Percentiles rank a stretch among this genome's conserved stretches.
These are phyloP conservation scores for Sporothrix mexicana DNA, from an alignment of 2,329 filamentous ascomycete genomes.

Conservation along the genomic window DNA sequence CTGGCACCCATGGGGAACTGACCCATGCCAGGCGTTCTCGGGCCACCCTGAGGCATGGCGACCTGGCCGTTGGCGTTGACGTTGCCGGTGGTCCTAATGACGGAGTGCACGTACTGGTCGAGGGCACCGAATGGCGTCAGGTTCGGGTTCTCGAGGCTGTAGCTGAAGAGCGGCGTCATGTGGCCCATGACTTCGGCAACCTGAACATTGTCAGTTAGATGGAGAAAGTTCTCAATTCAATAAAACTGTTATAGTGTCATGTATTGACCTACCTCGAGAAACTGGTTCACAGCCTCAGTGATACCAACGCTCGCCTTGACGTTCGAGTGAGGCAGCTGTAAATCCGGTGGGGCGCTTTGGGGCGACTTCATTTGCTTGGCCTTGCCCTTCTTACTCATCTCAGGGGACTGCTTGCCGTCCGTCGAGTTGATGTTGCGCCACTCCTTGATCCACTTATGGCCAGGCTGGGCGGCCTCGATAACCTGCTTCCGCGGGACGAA, in stretches of 20 bases:
- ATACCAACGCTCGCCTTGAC: conserved; percentile 64
- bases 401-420: conserved; percentile 65
- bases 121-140: conserved; percentile 64
- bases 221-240: neutral
- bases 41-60: conserved; percentile 52
- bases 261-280: conserved; percentile 61
- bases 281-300: conserved; percentile 66
- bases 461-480: conserved; percentile 65
- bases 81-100: conserved; percentile 47
- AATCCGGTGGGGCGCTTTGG: conserved; percentile 62
- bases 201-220: conserved; percentile 46
- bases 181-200: conserved; percentile 70
- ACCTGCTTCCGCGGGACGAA: conserved; percentile 75
- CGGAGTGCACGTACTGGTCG: conserved; percentile 62
- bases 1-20: conserved; percentile 66
- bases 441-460: conserved; percentile 69
- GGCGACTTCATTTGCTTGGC: conserved; percentile 64
- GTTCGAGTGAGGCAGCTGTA: conserved; percentile 64
- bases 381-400: conserved; percentile 72
- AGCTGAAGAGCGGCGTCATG: conserved; percentile 68
- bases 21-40: conserved; percentile 60
- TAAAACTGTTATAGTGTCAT: too few species aligned
- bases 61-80: conserved; percentile 56
- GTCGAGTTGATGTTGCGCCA: conserved; percentile 65
- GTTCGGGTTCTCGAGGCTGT: conserved; percentile 60